Percentiles rank a stretch among this genome's conserved stretches.
phyloP scores from a whole-genome alignment of 202 grass and related monocot genomes.

The Thinopyrum obtusiflorum region DNA sequence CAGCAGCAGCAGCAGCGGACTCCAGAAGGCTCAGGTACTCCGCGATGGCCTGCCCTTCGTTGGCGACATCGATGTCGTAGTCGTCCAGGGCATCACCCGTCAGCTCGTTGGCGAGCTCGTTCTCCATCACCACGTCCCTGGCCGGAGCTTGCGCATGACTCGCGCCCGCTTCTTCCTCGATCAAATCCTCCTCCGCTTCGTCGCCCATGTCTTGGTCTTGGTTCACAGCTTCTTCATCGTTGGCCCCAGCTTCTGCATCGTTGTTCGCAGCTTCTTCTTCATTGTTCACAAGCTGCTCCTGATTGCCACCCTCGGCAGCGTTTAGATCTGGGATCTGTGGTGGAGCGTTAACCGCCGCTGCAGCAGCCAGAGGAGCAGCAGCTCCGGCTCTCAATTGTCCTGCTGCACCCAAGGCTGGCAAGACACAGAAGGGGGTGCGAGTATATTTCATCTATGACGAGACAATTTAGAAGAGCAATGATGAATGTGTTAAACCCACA shows the following conservation, averaged over 20 bases:
- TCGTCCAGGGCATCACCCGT: conserved; percentile 73
- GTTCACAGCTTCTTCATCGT: conserved; percentile 12
- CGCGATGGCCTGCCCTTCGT: conserved; percentile 77
- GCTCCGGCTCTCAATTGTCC: conserved; percentile 18
- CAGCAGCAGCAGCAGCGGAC: conserved; percentile 15
- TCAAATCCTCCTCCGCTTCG: not conserved
- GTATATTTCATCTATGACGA: conserved; percentile 1
- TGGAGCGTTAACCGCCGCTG: not conserved
- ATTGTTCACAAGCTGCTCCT: conserved; percentile 12
- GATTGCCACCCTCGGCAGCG: not conserved
- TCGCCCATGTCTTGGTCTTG: conserved; percentile 17
- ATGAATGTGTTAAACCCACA: not conserved
- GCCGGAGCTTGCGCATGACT: not conserved
- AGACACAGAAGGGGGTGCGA: not conserved
- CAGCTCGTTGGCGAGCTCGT: conserved; percentile 67
- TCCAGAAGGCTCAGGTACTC: conserved; percentile 73
- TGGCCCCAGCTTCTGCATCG: not conserved
- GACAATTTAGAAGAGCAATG: not conserved
- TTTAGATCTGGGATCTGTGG: conserved; percentile 12
- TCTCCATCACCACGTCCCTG: conserved; percentile 65
- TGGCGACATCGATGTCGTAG: conserved; percentile 73
- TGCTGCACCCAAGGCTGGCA: conserved; percentile 15
- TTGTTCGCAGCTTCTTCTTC: conserved; percentile 17
- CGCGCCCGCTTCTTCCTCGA: conserved; percentile 17
- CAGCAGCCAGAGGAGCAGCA: conserved; percentile 22